Percentiles rank a stretch among this genome's conserved stretches.
Evolutionary conservation across 2,329 filamentous ascomycete genomes (phyloP).

Genomic region (Exophiala sp.): DNA sequence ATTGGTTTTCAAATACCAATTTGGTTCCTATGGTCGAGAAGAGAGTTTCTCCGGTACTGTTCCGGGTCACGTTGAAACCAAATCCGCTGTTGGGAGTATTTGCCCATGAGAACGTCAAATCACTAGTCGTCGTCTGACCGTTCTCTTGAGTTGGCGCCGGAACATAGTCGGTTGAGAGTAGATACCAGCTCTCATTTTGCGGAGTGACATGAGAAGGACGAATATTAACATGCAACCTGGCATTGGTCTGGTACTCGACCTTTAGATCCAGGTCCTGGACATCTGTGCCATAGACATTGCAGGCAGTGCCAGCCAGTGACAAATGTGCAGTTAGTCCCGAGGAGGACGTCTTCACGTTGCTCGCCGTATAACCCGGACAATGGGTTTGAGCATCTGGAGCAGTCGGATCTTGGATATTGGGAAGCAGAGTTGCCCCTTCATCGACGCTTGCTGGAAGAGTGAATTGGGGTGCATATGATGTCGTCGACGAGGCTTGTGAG

Average conservation of each 20-base stretch:
- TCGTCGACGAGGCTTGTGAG: conserved; percentile 7
- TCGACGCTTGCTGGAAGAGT: conserved; percentile 47
- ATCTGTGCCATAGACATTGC: conserved; percentile 74
- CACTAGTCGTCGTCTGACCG: conserved; percentile 34
- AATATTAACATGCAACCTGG: conserved; percentile 66
- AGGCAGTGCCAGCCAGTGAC: conserved; percentile 48
- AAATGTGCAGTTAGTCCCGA: conserved; percentile 50
- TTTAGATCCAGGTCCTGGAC: conserved; percentile 60
- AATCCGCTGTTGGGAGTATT: conserved; percentile 50
- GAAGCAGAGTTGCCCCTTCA: conserved; percentile 46
- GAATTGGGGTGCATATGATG: conserved; percentile 31
- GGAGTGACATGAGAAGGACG: conserved; percentile 56
- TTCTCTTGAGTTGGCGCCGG: conserved; percentile 49
- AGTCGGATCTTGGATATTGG: conserved; percentile 60
- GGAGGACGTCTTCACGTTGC: conserved; percentile 42
- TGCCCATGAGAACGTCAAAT: conserved; percentile 50
- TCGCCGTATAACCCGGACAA: conserved; percentile 57
- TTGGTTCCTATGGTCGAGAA: conserved; percentile 61
- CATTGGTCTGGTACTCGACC: conserved; percentile 60
- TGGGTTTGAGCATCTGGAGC: conserved; percentile 58
- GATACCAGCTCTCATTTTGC: conserved; percentile 61
- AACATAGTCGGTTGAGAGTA: conserved; percentile 59
- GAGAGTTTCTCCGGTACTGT: conserved; percentile 58
- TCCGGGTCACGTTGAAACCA: conserved; percentile 51
- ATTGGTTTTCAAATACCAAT: conserved; percentile 70